phyloP scores from a whole-genome alignment of 2,329 filamentous ascomycete genomes.

The Cordyceps pruinosa region DNA sequence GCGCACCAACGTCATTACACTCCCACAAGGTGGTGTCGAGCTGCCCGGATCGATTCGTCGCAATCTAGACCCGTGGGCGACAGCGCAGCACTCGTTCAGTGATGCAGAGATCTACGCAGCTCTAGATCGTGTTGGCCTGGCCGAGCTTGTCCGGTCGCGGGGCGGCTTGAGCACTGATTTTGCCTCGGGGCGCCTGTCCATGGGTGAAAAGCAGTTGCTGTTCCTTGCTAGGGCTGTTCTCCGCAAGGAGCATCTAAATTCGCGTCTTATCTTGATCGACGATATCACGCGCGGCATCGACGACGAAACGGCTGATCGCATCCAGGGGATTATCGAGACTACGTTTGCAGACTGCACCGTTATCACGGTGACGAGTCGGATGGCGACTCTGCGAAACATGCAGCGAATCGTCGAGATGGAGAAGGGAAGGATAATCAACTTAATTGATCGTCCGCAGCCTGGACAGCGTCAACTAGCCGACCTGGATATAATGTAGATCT shows the following conservation, averaged over 20 bases:
- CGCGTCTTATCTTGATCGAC: slow-evolving; percentile 16
- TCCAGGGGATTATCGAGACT: slow-evolving; percentile 13
- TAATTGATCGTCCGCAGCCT: neutral
- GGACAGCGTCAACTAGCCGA: no score
- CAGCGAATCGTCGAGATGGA: slow-evolving; percentile 2
- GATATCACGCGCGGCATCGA: slow-evolving; percentile 17
- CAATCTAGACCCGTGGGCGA: no score
- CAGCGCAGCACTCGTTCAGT: no score
- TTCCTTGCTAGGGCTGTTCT: slow-evolving; percentile 17
- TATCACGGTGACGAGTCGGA: slow-evolving; percentile 14
- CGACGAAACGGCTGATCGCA: slow-evolving; percentile 13
- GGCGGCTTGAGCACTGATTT: slow-evolving; percentile 14
- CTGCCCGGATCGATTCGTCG: no score
- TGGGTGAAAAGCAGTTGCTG: slow-evolving; percentile 17
- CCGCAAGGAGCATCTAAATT: slow-evolving; percentile 11
- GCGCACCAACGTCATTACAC: no score
- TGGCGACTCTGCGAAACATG: slow-evolving; percentile 6
- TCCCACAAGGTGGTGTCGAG: no score
- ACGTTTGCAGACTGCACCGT: slow-evolving; percentile 15
- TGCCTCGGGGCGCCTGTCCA: slow-evolving; percentile 10
- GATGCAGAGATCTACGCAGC: no score
- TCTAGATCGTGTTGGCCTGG: no score
- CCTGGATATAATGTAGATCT: neutral
- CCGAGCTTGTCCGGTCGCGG: slow-evolving; percentile 8
- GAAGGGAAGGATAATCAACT: neutral